Evolutionary conservation across 2,329 filamentous ascomycete genomes (phyloP), one percentile per base, ranked within the genome.

Genomic region (Monosporascus sp.): DNA sequence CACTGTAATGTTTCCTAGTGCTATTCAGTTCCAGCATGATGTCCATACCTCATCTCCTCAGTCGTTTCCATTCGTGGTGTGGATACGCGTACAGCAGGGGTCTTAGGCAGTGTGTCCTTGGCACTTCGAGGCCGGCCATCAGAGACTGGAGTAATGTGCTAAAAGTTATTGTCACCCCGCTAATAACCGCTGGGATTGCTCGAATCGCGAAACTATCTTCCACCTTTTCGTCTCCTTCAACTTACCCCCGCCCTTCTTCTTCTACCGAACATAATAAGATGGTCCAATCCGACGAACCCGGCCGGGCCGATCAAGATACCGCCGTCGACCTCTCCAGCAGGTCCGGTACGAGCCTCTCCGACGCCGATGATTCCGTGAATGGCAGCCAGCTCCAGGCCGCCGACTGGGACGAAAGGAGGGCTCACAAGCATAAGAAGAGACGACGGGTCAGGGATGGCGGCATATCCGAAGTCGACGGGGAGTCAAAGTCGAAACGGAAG

Each of bases 401-500:
- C 52, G 62, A 56, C 35, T 57, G 54, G 43, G 57, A 64, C 50
- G 54, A 66, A 35, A 66, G 64, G 54, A 72, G 68, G 54, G 67
- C 67, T 5, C 58, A 50, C 25, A 71, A 67, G 59, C 67, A 65
- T 52, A 61, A 62, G 48, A 66, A 55, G 50, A 60, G 55, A 46
- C 61, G 60, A 53, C 57, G 67, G 35, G 45, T 57, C 3, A 65
- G 60, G 27, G 67, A 68, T 50, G 62, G 58, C 11, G 65, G 60
- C 8, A 58, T 58, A 38, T 62, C 57, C n/a, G 70, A 73, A 51
- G 58, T 67, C 47, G 67, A 71, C 36, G 62, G 67, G 51, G 60
- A 62, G 25, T 50, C 60, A 3, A 60, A 58, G 27, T 64, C 67
- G 22, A 72, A 77, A 66, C 74, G 80, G 48, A 74, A 77, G 53